A percentile compares a stretch with the other conserved stretches of the same genome.
Evolutionary conservation across 2,329 filamentous ascomycete species (phyloP).

Genomic region (Dactylellina sp.): DNA sequence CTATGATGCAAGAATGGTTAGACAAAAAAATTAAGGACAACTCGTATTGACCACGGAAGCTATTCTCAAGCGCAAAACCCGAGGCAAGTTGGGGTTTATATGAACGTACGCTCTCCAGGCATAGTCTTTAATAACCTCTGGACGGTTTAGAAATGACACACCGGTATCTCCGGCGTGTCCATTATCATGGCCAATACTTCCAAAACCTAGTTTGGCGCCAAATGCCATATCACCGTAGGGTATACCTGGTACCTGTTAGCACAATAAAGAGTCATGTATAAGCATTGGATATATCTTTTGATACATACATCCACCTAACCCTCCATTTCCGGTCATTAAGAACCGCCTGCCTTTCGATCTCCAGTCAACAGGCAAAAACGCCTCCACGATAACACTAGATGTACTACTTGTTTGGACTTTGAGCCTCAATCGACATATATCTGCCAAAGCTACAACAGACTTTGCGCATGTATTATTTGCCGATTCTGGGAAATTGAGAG

Average conservation of each 20-base stretch:
- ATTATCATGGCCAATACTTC: conserved; percentile 46
- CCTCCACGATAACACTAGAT: conserved; percentile 54
- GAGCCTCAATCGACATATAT: conserved; percentile 44
- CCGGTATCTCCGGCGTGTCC: conserved; percentile 49
- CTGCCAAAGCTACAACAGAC: conserved; percentile 19
- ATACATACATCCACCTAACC: conserved; percentile 43
- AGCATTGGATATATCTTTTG: neutral
- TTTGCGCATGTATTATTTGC: conserved; percentile 29
- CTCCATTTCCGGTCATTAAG: conserved; percentile 51
- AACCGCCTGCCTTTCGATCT: conserved; percentile 31
- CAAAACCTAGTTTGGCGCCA: conserved; percentile 39
- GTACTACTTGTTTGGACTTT: conserved; percentile 40
- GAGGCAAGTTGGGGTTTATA: no score
- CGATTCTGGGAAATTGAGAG: conserved; percentile 40
- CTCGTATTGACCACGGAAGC: no score
- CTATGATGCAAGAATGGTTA: neutral
- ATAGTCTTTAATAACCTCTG: conserved; percentile 49
- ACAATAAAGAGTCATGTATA: neutral
- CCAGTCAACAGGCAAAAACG: conserved; percentile 53
- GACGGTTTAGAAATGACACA: conserved; percentile 42
- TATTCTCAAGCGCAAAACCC: no score
- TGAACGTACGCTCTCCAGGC: conserved; percentile 39
- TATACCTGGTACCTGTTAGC: conserved; percentile 27
- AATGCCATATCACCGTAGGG: conserved; percentile 41
- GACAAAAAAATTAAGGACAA: neutral